Evolutionary conservation across 2,329 filamentous ascomycete genomes (phyloP).

Genomic region (Coniosporium tulheliwenetii): DNA sequence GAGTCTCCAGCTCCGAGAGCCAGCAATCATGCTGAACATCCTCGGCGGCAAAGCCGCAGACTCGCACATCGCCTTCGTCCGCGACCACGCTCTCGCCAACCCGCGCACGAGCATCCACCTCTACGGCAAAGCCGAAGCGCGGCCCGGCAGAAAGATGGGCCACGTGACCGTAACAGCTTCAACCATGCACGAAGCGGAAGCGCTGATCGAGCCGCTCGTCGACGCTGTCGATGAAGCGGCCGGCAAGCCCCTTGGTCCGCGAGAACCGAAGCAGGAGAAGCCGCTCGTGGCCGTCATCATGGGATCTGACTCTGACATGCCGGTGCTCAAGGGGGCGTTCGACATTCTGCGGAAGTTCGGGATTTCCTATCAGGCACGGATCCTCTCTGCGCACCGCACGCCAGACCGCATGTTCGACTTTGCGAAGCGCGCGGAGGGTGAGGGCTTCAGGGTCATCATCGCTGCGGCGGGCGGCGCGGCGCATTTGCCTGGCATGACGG

Average conservation of each 20-base stretch:
- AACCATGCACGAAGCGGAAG: conserved; percentile 51
- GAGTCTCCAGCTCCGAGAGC: conserved; percentile 41
- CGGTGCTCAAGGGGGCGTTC: conserved; percentile 48
- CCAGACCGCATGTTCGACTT: conserved; percentile 31
- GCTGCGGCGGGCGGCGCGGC: conserved; percentile 33
- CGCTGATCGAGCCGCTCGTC: conserved; percentile 54
- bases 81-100: conserved; percentile 39
- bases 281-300: conserved; percentile 65
- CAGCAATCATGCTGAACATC: conserved; percentile 66
- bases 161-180: conserved; percentile 72
- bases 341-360: conserved; percentile 51
- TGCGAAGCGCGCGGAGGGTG: conserved; percentile 20
- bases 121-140: conserved; percentile 76
- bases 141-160: conserved; percentile 84
- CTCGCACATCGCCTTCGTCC: conserved; percentile 43
- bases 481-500: conserved; percentile 36
- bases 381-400: conserved; percentile 55
- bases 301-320: conserved; percentile 68
- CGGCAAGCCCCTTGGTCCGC: background rate
- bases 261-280: conserved; percentile 8
- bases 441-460: conserved; percentile 30
- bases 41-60: conserved; percentile 51
- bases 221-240: conserved; percentile 36
- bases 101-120: conserved; percentile 58
- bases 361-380: conserved; percentile 58